These are phyloP conservation scores for Nepenthes gracilis DNA, from an alignment of 148 eudicot genomes.

Conservation along the genomic window DNA sequence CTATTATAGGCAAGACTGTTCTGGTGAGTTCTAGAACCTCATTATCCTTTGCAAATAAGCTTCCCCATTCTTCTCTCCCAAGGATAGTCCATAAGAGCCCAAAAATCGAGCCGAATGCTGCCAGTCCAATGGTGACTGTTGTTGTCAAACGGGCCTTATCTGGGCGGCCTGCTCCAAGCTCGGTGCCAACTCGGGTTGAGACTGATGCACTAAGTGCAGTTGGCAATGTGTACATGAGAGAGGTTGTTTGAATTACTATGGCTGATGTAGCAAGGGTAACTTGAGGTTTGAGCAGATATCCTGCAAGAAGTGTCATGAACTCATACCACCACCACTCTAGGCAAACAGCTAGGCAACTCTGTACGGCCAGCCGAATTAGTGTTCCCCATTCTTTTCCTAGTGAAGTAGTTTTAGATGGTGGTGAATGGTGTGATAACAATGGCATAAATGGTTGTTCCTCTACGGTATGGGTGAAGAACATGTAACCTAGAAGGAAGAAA, in stretches of 20 bases:
- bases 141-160: conserved; percentile 55
- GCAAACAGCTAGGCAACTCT: conserved; percentile 70
- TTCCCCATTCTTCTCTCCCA: conserved; percentile 63
- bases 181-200: conserved; percentile 77
- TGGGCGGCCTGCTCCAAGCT: conserved; percentile 80
- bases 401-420: conserved; percentile 17
- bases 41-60: conserved; percentile 45
- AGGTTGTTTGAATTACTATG: conserved; percentile 79
- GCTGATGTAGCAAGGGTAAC: conserved; percentile 72
- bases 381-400: conserved; percentile 45
- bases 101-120: conserved; percentile 36
- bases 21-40: conserved; percentile 56
- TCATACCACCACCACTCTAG: conserved; percentile 98
- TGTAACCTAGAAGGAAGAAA: conserved; percentile 41
- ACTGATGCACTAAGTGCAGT: conserved; percentile 67
- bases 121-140: conserved; percentile 37
- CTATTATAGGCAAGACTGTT: conserved; percentile 62
- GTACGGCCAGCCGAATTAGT: conserved; percentile 57
- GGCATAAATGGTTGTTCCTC: conserved; percentile 20
- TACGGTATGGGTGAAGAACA: conserved; percentile 22
- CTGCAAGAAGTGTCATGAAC: conserved; percentile 75
- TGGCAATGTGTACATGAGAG: conserved; percentile 75
- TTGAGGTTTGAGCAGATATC: conserved; percentile 57
- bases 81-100: conserved; percentile 57
- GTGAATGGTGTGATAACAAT: conserved; percentile 15